Conservation (phyloP, 139 green algal species). For the Pleodorina starrii region DNA sequence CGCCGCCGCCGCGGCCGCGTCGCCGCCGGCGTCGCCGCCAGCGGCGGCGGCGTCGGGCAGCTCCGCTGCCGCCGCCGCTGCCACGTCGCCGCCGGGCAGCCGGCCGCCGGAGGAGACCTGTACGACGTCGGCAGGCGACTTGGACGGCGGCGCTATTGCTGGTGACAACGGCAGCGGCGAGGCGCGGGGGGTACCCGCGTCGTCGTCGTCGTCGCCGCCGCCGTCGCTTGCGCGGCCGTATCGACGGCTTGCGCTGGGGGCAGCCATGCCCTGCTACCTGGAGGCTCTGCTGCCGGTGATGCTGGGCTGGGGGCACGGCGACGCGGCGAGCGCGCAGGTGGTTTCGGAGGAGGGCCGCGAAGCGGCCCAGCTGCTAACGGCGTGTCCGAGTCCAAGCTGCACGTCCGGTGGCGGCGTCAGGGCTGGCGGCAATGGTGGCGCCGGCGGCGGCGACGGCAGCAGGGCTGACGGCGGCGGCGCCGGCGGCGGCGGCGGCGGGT, state of each 20-base stretch:
- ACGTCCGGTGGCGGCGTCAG: neutral
- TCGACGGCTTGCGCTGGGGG: conserved; percentile 36
- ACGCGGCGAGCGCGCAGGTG: neutral
- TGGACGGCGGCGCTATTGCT: neutral
- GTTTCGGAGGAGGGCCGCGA: neutral
- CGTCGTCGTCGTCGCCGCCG: neutral
- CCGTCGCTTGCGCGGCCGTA: conserved; percentile 3
- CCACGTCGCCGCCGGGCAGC: neutral
- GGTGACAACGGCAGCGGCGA: neutral
- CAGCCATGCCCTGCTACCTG: conserved; percentile 41
- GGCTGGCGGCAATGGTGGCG: neutral
- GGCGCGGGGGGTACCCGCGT: neutral
- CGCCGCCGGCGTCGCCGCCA: neutral
- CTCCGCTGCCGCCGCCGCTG: neutral
- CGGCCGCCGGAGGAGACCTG: too few species aligned
- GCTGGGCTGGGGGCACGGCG: neutral
- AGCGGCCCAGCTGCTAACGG: neutral
- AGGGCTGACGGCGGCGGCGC: neutral
- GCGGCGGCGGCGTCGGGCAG: neutral
- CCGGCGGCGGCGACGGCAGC: neutral
- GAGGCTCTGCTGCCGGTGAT: conserved; percentile 24
- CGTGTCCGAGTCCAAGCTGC: neutral
- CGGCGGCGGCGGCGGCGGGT: neutral
- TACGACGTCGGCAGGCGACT: neutral
- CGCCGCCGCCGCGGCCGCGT: neutral